Percentiles rank a stretch among this genome's conserved stretches.
Conservation (phyloP, 768 basidiomycete species). For the Rhizopogon roseolus region DNA sequence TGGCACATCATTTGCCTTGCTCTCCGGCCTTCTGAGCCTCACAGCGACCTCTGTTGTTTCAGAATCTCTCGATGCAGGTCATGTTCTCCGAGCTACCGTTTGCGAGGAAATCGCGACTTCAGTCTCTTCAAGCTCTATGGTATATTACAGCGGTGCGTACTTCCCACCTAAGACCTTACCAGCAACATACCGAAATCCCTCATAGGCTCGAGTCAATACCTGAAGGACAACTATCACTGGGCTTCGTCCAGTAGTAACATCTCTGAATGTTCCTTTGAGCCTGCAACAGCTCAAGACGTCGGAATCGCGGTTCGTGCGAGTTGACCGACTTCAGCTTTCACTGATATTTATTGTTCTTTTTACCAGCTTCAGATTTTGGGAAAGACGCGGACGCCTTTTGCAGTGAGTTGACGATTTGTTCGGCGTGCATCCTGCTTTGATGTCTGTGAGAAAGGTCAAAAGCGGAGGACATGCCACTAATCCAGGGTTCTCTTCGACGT, state of each 20-base stretch:
- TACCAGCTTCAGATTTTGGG: slow-evolving; percentile 41
- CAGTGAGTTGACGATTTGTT: slow-evolving; percentile 25
- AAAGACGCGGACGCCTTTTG: slow-evolving; percentile 40
- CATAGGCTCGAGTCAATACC: slow-evolving; percentile 22
- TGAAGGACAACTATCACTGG: slow-evolving; percentile 42
- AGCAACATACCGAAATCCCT: background rate
- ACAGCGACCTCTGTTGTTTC: background rate
- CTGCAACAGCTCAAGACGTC: slow-evolving; percentile 45
- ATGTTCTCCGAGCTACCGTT: background rate
- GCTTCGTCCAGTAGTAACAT: slow-evolving; percentile 37
- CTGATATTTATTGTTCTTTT: background rate
- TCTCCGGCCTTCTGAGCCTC: background rate
- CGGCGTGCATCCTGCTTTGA: background rate
- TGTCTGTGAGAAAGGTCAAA: slow-evolving; percentile 39
- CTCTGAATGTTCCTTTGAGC: slow-evolving; percentile 45
- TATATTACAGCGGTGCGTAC: slow-evolving; percentile 39
- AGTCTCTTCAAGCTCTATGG: slow-evolving; percentile 39
- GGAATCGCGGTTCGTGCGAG: slow-evolving; percentile 35
- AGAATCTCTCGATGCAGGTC: background rate
- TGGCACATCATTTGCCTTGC: background rate
- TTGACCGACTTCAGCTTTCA: background rate
- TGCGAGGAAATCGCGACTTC: slow-evolving; percentile 33
- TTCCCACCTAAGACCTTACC: background rate
- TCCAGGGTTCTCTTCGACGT: slow-evolving; percentile 52
- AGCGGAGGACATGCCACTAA: slow-evolving; percentile 56